Evolutionary conservation across 768 basidiomycete species (phyloP).

Genomic region (Mycena metata): DNA sequence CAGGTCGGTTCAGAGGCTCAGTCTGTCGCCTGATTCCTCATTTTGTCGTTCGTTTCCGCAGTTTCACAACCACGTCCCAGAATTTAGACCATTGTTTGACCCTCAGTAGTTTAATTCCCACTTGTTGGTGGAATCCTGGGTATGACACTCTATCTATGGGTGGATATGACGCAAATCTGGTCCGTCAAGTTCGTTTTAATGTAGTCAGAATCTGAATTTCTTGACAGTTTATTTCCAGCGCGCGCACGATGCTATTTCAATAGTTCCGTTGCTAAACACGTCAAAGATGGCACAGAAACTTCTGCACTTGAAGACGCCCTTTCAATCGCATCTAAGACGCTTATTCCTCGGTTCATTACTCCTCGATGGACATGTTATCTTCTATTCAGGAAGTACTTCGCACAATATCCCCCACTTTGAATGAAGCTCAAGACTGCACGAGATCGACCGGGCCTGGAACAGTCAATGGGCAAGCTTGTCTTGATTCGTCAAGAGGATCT

Average conservation of each 20-base stretch:
- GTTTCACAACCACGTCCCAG: neutral
- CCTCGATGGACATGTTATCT: constrained; percentile 6
- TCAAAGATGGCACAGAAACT: neutral
- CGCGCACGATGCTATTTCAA: constrained; percentile 4
- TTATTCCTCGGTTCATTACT: neutral
- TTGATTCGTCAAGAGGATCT: constrained; percentile 3
- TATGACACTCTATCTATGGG: constrained; percentile 6
- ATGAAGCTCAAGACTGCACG: constrained; percentile 11
- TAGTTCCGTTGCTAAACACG: constrained; percentile 2
- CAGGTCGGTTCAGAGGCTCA: neutral
- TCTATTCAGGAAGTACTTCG: neutral
- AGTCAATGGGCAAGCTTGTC: constrained; percentile 10
- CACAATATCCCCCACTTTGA: neutral
- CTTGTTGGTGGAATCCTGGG: constrained; percentile 1
- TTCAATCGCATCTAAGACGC: neutral
- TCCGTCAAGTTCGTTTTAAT: neutral
- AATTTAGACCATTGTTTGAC: neutral
- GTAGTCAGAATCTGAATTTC: neutral
- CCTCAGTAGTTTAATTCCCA: neutral
- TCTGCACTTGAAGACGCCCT: constrained; percentile 1
- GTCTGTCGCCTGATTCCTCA: neutral
- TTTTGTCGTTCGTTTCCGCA: neutral
- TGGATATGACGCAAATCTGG: constrained; percentile 10
- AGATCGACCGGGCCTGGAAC: constrained; percentile 16
- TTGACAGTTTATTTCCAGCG: neutral